phyloP scores from a whole-genome alignment of 2,329 filamentous ascomycete genomes.

The Diaporthe vexans region DNA sequence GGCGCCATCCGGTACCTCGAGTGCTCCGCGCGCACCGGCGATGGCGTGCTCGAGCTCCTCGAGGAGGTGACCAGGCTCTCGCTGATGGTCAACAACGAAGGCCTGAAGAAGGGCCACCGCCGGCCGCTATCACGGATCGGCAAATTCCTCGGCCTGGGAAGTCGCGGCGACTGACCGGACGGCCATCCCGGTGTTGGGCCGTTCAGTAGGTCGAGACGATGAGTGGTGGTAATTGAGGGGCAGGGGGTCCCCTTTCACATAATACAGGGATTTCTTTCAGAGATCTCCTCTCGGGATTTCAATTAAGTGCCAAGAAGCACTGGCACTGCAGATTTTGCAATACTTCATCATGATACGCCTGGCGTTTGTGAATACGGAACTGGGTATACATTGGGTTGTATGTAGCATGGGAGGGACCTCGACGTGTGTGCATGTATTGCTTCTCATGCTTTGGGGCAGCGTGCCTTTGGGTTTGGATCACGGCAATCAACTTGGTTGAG shows the following conservation, averaged over 20 bases:
- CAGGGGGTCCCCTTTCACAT: background rate
- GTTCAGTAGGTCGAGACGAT: too few species aligned
- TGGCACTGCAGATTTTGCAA: background rate
- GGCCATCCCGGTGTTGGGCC: background rate
- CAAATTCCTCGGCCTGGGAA: conserved; percentile 38
- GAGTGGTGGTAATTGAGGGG: background rate
- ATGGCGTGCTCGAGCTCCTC: conserved; percentile 41
- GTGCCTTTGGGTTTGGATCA: background rate
- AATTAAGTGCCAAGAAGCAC: background rate
- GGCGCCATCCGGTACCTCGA: conserved; percentile 41
- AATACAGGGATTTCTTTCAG: background rate
- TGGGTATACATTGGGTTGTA: background rate
- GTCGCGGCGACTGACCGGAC: background rate
- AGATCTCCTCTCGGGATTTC: background rate
- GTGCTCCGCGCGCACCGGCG: conserved; percentile 41
- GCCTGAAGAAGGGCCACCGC: conserved; percentile 21
- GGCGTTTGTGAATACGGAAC: background rate
- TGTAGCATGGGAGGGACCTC: background rate
- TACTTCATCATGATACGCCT: background rate
- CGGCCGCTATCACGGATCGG: conserved; percentile 41
- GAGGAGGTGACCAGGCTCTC: conserved; percentile 39
- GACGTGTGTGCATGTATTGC: conserved; percentile 20
- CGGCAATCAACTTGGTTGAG: background rate
- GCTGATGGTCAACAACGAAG: conserved; percentile 36
- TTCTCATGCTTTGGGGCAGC: background rate